Evolutionary conservation across 2,329 filamentous ascomycete genomes (phyloP).

Genomic region (Colletotrichum liaoningense): DNA sequence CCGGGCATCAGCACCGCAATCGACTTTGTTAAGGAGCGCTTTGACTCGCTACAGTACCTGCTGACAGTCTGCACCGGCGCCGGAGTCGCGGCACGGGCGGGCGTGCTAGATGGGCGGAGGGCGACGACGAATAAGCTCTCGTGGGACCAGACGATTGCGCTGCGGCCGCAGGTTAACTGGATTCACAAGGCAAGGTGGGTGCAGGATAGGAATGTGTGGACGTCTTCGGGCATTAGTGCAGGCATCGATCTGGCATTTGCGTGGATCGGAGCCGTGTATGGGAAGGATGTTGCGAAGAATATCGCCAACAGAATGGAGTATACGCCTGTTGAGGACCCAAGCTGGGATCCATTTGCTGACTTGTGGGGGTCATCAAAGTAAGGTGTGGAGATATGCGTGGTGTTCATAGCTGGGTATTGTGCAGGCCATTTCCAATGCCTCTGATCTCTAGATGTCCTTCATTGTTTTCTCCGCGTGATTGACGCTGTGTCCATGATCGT

Average conservation of each 20-base stretch:
- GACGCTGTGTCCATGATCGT: no score
- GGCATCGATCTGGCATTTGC: constrained; percentile 72
- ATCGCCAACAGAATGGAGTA: constrained; percentile 69
- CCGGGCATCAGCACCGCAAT: constrained; percentile 45
- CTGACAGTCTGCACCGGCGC: constrained; percentile 70
- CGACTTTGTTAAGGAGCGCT: constrained; percentile 52
- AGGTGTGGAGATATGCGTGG: background rate
- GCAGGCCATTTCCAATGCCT: background rate
- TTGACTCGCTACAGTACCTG: constrained; percentile 56
- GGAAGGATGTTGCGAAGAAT: constrained; percentile 58
- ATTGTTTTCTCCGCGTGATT: background rate
- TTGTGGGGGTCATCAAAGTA: constrained; percentile 10
- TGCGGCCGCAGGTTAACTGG: constrained; percentile 61
- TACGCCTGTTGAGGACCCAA: constrained; percentile 61
- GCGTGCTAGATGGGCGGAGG: constrained; percentile 61
- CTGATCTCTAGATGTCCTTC: background rate
- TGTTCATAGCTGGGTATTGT: background rate
- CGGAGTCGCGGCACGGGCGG: constrained; percentile 60
- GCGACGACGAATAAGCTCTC: constrained; percentile 70
- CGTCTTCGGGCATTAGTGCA: constrained; percentile 66
- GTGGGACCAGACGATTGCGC: constrained; percentile 53
- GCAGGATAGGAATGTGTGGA: constrained; percentile 68
- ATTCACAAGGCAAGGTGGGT: constrained; percentile 67
- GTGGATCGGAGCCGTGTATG: constrained; percentile 66
- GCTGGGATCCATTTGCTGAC: constrained; percentile 65